Evolutionary conservation across 257 asterid species (phyloP), one percentile per base, ranked within the genome.

Genomic region (Nicotiana benthamiana): DNA sequence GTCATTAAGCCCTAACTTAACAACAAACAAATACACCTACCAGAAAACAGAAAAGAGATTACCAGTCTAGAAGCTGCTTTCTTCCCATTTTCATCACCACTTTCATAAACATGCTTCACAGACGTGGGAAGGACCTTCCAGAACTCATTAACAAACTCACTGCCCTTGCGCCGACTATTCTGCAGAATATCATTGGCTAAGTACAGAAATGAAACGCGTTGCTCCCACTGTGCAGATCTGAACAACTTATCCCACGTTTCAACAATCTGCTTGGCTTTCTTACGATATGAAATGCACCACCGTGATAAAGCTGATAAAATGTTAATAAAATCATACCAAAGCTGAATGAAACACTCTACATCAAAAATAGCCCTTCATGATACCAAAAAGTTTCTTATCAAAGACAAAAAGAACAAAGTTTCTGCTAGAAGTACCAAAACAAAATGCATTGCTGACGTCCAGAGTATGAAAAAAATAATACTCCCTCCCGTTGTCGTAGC

Each of bases 151-250:
- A 96, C 97, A 87, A 89, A 96, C 83, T 96, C 99, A 79, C 92
- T 94, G 77, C 99, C 99, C 83, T 88, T 93, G 78, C 99, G 97
- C 88, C 99, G 88, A 87, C 99, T 96, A 64, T 92, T 96, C 87
- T 96, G 99, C 87, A 96, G 91, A 84, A 94, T 91, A 78, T 96
- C 99, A 88, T 96, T 96, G 79, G 97, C 89, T 85, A 94, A 87
- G 87, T 90, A 96, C 75, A 96, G 86, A 66, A 94, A 89, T 40
- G 98, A 86, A 86, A 96, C 93, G 56, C 89, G 93, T 81, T 92
- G 98, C 81, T 91, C 97, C 48, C 87, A 84, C 64, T 82, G 90
- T 30, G 97, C 97, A 75, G 96, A 82, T 86, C 89, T 92, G 89
- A 94, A 94, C 67, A 86, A 60, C 27, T 86, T 90, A 36, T 92